Evolutionary conservation across 2,329 filamentous ascomycete species (phyloP), one percentile per base, ranked within the genome.

Genomic region (Pyrenophora tritici-repentis): DNA sequence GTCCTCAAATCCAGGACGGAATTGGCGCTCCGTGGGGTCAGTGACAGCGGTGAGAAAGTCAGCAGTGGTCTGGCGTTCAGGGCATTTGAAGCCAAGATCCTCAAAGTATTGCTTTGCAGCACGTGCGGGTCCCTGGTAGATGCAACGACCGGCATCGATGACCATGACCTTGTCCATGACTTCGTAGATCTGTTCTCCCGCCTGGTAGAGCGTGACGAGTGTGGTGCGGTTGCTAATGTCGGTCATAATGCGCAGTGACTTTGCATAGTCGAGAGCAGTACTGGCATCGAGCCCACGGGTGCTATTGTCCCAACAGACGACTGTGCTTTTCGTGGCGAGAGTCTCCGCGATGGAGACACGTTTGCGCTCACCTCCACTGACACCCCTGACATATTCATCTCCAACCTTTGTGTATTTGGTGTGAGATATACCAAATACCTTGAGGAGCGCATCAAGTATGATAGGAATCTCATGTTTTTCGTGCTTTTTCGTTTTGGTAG

Each of bases 321-420:
- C 86, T 0, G 86, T 85, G 0, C 85, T 69, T 49, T 66, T 66
- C 3, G 87, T 87, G 4, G 88, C 86, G 17, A 93, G 74, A 0
- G 87, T 89, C 72, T 93, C 89, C 1, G 88, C 87, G 57, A 93
- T 91, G 17, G 85, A 60, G 44, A 73, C 89, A 65, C 89, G 86
- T 71, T 92, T 93, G 32, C 89, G 78, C 74, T 94, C 90, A 50
- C 90, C 90, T 62, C 90, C 90, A 39, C 86, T 89, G 0, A 93
- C 86, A 70, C 89, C 89, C 39, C 88, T 83, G 6, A 86, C 81
- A 62, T 79, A 84, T 55, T 87, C 85, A 63, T 92, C 85, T n/a
- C 90, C 90, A 1, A 93, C 88, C 1, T 84, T 78, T 0, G 90
- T 93, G 62, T 89, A 80, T 62, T 83, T 85, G 1, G 89, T 91